These are phyloP conservation scores for Cercospora berteroae DNA, from an alignment of 2,329 filamentous ascomycete species.

Conservation along the genomic window DNA sequence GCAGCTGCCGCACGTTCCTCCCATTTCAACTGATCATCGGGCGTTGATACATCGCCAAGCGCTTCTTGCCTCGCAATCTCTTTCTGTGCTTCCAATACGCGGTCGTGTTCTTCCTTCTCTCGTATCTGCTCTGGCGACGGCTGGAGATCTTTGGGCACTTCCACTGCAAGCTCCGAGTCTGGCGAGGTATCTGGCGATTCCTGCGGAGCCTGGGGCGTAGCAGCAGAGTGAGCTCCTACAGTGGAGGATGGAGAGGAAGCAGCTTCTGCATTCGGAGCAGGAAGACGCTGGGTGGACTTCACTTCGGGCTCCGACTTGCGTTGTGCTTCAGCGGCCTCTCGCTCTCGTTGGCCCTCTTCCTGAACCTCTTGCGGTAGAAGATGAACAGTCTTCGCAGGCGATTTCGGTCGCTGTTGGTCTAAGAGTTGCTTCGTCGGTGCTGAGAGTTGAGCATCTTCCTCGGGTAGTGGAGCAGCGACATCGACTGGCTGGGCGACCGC, in stretches of 20 bases:
- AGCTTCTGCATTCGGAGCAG: conserved; percentile 26
- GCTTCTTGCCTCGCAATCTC: conserved; percentile 45
- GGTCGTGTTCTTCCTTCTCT: conserved; percentile 56
- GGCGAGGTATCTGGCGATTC: conserved; percentile 42
- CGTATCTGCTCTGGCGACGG: conserved; percentile 40
- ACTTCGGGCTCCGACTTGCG: conserved; percentile 41
- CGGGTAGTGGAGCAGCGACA: conserved; percentile 29
- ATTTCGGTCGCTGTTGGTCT: conserved; percentile 25
- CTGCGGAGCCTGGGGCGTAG: conserved; percentile 65
- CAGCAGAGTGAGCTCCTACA: conserved; percentile 65
- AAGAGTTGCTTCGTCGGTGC: conserved; percentile 26
- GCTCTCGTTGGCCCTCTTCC: conserved; percentile 47
- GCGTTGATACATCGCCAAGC: conserved; percentile 49
- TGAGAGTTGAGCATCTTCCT: conserved; percentile 32
- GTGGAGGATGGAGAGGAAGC: conserved; percentile 63
- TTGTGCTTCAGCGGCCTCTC: conserved; percentile 40
- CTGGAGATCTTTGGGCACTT: conserved; percentile 35
- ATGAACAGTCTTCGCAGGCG: conserved; percentile 44
- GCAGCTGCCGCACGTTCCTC: conserved; percentile 45
- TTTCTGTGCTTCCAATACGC: conserved; percentile 51
- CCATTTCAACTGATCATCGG: conserved; percentile 58
- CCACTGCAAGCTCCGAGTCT: conserved; percentile 33
- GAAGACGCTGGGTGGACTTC: conserved; percentile 32
- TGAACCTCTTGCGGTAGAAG: conserved; percentile 52
- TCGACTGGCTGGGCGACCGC: conserved; percentile 20